These are phyloP conservation scores for Narthecium ossifragum DNA, from an alignment of 106 monocot genomes.

Conservation along the genomic window DNA sequence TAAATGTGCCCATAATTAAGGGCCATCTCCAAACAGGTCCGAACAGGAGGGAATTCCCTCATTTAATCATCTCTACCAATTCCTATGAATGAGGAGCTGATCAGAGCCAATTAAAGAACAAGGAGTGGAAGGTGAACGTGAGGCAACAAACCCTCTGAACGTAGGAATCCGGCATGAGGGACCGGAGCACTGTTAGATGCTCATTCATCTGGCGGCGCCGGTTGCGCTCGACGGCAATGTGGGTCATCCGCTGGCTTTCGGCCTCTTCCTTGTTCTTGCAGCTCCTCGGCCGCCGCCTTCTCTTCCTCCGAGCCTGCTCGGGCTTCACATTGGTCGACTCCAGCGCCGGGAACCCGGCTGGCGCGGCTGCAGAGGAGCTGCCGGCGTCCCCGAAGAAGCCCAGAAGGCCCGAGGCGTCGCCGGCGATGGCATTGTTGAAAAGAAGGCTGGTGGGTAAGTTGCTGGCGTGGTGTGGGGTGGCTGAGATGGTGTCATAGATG, in stretches of 20 bases:
- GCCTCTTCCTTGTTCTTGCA: conserved; percentile 90
- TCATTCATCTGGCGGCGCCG: conserved; percentile 96
- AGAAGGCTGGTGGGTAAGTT: conserved; percentile 21
- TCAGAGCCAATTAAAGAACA: background rate
- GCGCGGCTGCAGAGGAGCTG: background rate
- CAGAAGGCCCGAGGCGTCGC: background rate
- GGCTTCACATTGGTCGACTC: background rate
- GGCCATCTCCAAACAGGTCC: too few relatives aligned
- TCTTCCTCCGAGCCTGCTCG: conserved; percentile 36
- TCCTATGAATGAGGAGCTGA: too few relatives aligned
- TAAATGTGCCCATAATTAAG: background rate
- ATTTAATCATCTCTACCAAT: too few relatives aligned
- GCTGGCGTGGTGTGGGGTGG: too few relatives aligned
- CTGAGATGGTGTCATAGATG: conserved; percentile 47
- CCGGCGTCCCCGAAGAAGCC: background rate
- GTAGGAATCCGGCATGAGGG: conserved; percentile 92
- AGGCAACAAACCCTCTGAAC: conserved; percentile 73
- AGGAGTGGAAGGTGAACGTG: background rate
- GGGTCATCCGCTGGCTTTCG: conserved; percentile 94
- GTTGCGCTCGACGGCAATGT: conserved; percentile 98
- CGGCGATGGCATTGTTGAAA: conserved; percentile 14
- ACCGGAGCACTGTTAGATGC: conserved; percentile 75
- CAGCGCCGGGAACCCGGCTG: background rate
- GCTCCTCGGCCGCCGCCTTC: conserved; percentile 57
- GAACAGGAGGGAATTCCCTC: too few relatives aligned